A percentile compares a stretch with the other conserved stretches of the same genome.
Evolutionary conservation across 768 basidiomycete species (phyloP).

Genomic region (Tricholoma matsutake): DNA sequence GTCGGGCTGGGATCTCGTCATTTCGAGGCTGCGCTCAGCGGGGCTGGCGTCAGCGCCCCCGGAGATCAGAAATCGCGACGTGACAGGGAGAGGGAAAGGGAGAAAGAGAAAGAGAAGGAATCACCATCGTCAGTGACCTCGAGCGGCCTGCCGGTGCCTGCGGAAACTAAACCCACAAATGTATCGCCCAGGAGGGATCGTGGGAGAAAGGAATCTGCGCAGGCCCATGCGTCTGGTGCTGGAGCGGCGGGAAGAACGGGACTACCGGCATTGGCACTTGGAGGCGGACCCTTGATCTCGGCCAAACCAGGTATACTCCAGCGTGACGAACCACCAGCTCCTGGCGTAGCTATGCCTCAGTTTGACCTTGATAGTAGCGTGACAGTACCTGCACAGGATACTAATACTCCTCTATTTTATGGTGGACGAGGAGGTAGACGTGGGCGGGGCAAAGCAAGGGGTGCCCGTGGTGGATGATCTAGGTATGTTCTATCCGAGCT

Average conservation of each 20-base stretch:
- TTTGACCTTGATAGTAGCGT: neutral
- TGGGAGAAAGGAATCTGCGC: conserved; percentile 4
- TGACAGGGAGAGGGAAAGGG: conserved; percentile 20
- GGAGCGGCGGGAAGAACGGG: conserved; percentile 7
- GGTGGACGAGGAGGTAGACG: conserved; percentile 11
- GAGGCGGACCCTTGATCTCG: neutral
- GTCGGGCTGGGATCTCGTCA: conserved; percentile 64
- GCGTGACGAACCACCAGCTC: conserved; percentile 20
- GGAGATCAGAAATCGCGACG: conserved; percentile 14
- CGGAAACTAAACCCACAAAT: conserved; percentile 8
- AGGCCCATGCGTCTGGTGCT: neutral
- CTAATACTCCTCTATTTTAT: neutral
- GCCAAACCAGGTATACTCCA: conserved; percentile 31
- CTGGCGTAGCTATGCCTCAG: conserved; percentile 3
- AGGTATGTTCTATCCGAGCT: neutral
- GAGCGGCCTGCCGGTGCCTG: conserved; percentile 1
- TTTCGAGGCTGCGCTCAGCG: conserved; percentile 69
- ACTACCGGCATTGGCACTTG: neutral
- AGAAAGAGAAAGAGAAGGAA: conserved; percentile 7
- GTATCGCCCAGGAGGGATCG: conserved; percentile 14
- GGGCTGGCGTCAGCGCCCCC: conserved; percentile 50
- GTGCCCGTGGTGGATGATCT: conserved; percentile 6
- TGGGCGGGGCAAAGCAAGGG: conserved; percentile 17
- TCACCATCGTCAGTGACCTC: conserved; percentile 1
- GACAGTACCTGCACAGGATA: neutral